Evolutionary conservation across 2,329 filamentous ascomycete genomes (phyloP), one percentile per base, ranked within the genome.

Genomic region (Hypoxylon sp.): DNA sequence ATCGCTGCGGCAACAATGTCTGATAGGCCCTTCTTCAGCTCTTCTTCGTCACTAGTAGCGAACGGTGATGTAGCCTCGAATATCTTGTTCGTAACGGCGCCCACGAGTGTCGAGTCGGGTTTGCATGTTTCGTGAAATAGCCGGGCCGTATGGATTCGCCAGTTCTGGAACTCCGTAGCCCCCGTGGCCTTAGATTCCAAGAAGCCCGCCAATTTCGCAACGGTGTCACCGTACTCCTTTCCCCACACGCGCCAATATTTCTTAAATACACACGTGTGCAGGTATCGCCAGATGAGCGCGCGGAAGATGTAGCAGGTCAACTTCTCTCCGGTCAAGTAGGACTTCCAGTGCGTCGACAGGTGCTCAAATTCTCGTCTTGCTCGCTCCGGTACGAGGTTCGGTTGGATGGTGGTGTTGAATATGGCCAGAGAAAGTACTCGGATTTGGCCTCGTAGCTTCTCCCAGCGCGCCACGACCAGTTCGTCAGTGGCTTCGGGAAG

Each of bases 211-310:
- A 73, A n/a, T 23, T 63, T 65, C 41, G 16, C 41, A 5, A 73
- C 47, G n/a, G 54, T 58, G 12, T 52, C 62, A 53, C 70, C 65
- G 34, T 70, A 11, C 6, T 73, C 65, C 41, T 61, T 67, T 14
- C 74, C 74, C 69, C 71, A 75, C 16, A 70, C 63, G 25, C 70
- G 69, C 34, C 70, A 72, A 37, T 51, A 58, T 9, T 70, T 66
- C 9, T 57, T 50, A 55, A 77, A 71, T 11, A 74, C 61, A 7
- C 67, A 67, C n/a, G 70, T 68, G 37, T 67, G 34, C 29, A 77
- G 51, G 41, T 74, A 75, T 23, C 73, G 70, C 75, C 75, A 77
- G 58, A 77, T 71, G 25, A 76, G 67, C 1, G 73, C 74, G 9
- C 72, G 73, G 48, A 76, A 70, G 8, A 77, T 47, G 54, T 74